Conservation (phyloP, 2,329 filamentous ascomycete genomes). For the Fusarium sp. region DNA sequence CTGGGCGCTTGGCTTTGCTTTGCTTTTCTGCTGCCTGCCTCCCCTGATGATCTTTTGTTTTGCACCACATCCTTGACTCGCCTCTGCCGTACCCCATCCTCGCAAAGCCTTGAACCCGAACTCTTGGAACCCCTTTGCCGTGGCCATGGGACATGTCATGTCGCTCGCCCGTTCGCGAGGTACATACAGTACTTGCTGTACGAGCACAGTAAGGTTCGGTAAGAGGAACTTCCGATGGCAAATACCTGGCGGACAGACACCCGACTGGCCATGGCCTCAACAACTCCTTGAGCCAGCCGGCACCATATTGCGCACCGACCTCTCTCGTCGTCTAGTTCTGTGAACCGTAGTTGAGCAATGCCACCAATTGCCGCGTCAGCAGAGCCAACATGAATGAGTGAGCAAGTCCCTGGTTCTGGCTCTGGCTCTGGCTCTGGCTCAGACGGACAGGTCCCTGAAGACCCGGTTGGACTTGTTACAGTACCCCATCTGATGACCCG, state of each 20-base stretch:
- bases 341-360: conserved; percentile 10
- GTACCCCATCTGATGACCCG: conserved; percentile 24
- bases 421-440: no score
- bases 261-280: conserved; percentile 18
- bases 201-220: conserved; percentile 14
- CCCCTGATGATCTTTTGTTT: conserved; percentile 15
- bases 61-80: background rate
- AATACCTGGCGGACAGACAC: conserved; percentile 17
- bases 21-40: conserved; percentile 4
- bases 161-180: conserved; percentile 3
- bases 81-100: background rate
- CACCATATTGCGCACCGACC: conserved; percentile 28
- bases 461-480: no score
- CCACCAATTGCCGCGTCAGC: conserved; percentile 35
- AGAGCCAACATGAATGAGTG: conserved; percentile 17
- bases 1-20: background rate
- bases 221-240: background rate
- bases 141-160: conserved; percentile 4
- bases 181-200: background rate
- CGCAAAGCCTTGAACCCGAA: conserved; percentile 10
- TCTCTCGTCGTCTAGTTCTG: conserved; percentile 13
- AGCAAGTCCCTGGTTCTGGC: conserved; percentile 6
- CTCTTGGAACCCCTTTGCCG: conserved; percentile 16
- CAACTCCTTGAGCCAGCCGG: conserved; percentile 21
- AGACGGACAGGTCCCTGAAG: no score